phyloP scores from a whole-genome alignment of 208 protist genomes.

The Tritrichomonas musculus region DNA sequence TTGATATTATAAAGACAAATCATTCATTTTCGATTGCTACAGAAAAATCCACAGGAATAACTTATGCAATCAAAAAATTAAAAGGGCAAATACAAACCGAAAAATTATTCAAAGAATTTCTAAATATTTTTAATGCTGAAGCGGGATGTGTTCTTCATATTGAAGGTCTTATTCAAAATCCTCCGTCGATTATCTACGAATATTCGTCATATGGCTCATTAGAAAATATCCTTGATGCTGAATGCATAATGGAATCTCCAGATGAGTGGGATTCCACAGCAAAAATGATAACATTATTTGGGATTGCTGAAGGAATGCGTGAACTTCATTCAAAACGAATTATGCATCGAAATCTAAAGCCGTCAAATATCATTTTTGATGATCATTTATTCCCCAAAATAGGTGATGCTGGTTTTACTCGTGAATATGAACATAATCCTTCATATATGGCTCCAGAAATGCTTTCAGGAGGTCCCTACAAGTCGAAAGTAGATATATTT shows the following conservation, averaged over 20 bases:
- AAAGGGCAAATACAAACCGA: background rate
- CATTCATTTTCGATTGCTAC: background rate
- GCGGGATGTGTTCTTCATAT: background rate
- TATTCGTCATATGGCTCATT: slow-evolving; percentile 1
- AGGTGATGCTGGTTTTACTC: slow-evolving; percentile 54
- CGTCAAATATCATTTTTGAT: slow-evolving; percentile 54
- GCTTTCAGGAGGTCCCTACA: slow-evolving; percentile 36
- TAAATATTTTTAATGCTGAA: background rate
- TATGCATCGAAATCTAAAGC: slow-evolving; percentile 43
- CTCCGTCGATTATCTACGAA: background rate
- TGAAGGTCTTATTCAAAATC: background rate
- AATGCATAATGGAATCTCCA: background rate
- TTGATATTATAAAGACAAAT: no score
- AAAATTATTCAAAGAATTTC: background rate
- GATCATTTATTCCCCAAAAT: slow-evolving; percentile 45
- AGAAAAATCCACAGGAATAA: background rate
- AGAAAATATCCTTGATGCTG: slow-evolving; percentile 38
- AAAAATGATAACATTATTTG: background rate
- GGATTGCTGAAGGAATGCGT: background rate
- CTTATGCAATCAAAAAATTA: background rate
- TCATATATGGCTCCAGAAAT: slow-evolving; percentile 56
- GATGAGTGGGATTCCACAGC: background rate
- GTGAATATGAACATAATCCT: slow-evolving; percentile 50
- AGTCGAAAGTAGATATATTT: slow-evolving; percentile 55
- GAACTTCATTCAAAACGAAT: background rate